phyloP scores from a whole-genome alignment of 2,329 filamentous ascomycete genomes.

The Curvularia spicifera region DNA sequence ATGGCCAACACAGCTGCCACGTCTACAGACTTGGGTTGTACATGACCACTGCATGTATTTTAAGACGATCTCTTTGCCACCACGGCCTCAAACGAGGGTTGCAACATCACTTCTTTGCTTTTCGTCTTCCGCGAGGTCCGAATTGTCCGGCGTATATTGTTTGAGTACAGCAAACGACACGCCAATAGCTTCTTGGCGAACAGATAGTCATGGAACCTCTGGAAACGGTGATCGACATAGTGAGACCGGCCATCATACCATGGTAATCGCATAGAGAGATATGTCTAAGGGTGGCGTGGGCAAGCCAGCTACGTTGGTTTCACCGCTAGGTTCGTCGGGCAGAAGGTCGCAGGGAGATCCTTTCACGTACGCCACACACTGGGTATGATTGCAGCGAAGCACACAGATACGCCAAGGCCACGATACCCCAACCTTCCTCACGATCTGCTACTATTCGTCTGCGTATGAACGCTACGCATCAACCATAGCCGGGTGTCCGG shows the following conservation, averaged over 20 bases:
- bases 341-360: constrained; percentile 28
- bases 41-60: constrained; percentile 16
- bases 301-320: constrained; percentile 15
- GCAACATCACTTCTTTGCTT: constrained; percentile 10
- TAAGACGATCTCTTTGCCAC: constrained; percentile 41
- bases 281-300: constrained; percentile 13
- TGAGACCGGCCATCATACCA: constrained; percentile 7
- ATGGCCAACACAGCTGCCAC: constrained; percentile 31
- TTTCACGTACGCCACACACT: constrained; percentile 17
- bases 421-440: not conserved
- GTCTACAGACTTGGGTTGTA: constrained; percentile 19
- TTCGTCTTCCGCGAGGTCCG: constrained; percentile 5
- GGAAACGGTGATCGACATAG: no score
- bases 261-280: constrained; percentile 12
- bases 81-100: constrained; percentile 7
- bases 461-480: constrained; percentile 7
- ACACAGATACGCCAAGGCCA: constrained; percentile 9
- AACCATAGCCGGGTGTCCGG: constrained; percentile 4
- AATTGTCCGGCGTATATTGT: constrained; percentile 6
- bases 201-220: not conserved
- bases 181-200: constrained; percentile 20
- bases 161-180: constrained; percentile 9
- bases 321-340: constrained; percentile 20
- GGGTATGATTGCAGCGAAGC: constrained; percentile 26
- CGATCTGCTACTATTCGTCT: constrained; percentile 1